These are phyloP conservation scores for Cyberlindnera mrakii DNA, from an alignment of 805 yeast genomes.

Conservation along the genomic window DNA sequence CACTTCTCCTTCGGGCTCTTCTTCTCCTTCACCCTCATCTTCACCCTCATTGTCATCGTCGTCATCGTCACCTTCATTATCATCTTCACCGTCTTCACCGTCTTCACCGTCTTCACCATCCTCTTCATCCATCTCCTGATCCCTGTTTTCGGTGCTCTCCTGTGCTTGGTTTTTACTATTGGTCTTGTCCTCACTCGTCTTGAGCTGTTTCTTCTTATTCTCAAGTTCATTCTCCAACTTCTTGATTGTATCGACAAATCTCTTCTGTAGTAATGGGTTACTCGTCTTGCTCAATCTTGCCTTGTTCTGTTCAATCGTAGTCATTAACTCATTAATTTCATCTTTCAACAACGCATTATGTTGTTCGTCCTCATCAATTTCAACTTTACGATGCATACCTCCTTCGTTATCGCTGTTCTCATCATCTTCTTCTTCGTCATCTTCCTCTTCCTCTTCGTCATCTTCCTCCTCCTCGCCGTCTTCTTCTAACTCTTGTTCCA, in stretches of 20 bases:
- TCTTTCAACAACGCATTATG: conserved; percentile 74
- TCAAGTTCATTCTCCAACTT: conserved; percentile 79
- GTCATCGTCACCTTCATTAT: conserved; percentile 29
- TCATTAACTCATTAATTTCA: conserved; percentile 76
- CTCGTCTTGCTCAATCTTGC: conserved; percentile 65
- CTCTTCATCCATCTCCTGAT: conserved; percentile 25
- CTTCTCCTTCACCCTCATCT: conserved; percentile 2
- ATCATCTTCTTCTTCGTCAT: conserved; percentile 31
- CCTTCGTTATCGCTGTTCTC: conserved; percentile 28
- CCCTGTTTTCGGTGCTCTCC: conserved; percentile 23
- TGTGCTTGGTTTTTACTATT: conserved; percentile 21
- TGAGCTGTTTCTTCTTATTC: conserved; percentile 64
- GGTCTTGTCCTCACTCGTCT: conserved; percentile 28
- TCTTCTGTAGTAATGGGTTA: conserved; percentile 79
- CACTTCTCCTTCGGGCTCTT: background rate
- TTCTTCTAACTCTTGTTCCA: conserved; percentile 32
- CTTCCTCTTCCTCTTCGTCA: conserved; percentile 19
- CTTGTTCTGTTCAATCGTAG: conserved; percentile 70
- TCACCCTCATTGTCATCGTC: conserved; percentile 17
- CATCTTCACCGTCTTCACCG: conserved; percentile 28
- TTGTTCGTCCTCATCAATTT: conserved; percentile 42
- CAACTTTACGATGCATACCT: conserved; percentile 20
- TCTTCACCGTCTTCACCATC: conserved; percentile 26
- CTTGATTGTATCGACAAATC: conserved; percentile 75
- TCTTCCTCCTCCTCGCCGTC: conserved; percentile 26